phyloP scores from a whole-genome alignment of 2,329 filamentous ascomycete species.

The Cryphonectria naterciae region DNA sequence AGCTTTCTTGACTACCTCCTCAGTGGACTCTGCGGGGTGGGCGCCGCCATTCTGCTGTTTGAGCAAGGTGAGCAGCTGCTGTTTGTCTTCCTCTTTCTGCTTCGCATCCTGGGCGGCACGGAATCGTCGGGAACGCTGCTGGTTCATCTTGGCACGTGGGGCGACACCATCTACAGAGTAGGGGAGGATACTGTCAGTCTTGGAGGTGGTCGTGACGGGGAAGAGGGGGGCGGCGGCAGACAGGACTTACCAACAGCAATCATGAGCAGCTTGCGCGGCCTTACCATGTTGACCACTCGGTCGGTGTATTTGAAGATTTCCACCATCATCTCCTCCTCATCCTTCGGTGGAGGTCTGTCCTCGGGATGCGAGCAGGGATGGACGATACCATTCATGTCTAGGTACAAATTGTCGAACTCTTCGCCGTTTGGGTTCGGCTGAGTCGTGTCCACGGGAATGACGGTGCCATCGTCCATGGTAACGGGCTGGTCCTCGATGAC shows the following conservation, averaged over 20 bases:
- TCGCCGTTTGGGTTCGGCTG: slow-evolving; percentile 93
- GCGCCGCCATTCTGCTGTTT: slow-evolving; percentile 74
- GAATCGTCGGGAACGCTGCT: slow-evolving; percentile 95
- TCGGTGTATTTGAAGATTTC: slow-evolving; percentile 99
- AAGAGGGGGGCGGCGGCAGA: not conserved
- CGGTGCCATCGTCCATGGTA: slow-evolving; percentile 77
- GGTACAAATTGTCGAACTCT: slow-evolving; percentile 96
- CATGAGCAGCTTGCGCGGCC: slow-evolving; percentile 93
- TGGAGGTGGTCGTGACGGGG: slow-evolving; percentile 5
- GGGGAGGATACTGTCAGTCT: slow-evolving; percentile 34
- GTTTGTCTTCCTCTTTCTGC: slow-evolving; percentile 90
- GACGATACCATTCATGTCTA: slow-evolving; percentile 99
- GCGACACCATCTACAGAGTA: slow-evolving; percentile 79
- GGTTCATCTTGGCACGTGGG: slow-evolving; percentile 98
- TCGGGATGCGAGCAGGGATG: slow-evolving; percentile 98
- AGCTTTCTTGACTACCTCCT: slow-evolving; percentile 77
- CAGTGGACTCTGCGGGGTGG: slow-evolving; percentile 63
- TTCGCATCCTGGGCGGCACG: slow-evolving; percentile 91
- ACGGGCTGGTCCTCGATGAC: slow-evolving; percentile 86
- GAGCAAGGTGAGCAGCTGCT: slow-evolving; percentile 82
- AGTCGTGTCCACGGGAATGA: slow-evolving; percentile 83
- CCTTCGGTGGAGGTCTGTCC: slow-evolving; percentile 84
- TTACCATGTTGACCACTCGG: slow-evolving; percentile 97
- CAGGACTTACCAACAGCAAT: slow-evolving; percentile 84
- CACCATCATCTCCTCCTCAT: slow-evolving; percentile 99